Percentiles rank a stretch among this genome's conserved stretches.
These are phyloP conservation scores for Castanopsis chinensis DNA, from an alignment of 306 rosid genomes.

Conservation along the genomic window DNA sequence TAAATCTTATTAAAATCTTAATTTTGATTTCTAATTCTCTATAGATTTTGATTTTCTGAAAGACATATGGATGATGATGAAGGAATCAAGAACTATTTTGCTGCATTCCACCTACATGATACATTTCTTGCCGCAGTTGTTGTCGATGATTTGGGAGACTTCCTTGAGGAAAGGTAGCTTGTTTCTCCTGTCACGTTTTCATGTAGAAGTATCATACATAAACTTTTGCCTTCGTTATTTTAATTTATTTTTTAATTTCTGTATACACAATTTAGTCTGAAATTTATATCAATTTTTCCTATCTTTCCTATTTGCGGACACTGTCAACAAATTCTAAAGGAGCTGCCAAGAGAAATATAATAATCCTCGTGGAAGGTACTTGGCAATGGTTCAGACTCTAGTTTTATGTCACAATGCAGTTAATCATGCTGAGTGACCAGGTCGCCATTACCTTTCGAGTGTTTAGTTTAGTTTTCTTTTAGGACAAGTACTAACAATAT, in stretches of 20 bases:
- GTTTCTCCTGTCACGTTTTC: neutral
- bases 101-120: constrained; percentile 75
- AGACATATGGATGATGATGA: constrained; percentile 79
- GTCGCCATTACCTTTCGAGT: neutral
- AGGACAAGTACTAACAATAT: neutral
- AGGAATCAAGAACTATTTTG: constrained; percentile 73
- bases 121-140: constrained; percentile 65
- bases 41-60: neutral
- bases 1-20: neutral
- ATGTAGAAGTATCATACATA: neutral
- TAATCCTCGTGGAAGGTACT: constrained; percentile 67
- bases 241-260: too few relatives aligned
- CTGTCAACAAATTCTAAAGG: constrained; percentile 29
- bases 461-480: neutral
- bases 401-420: constrained; percentile 84
- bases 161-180: constrained; percentile 61
- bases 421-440: constrained; percentile 43
- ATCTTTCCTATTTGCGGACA: neutral
- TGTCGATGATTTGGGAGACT: constrained; percentile 77
- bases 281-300: neutral
- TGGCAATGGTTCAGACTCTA: constrained; percentile 78
- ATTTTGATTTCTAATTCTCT: neutral
- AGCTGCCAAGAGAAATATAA: constrained; percentile 67
- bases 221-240: too few relatives aligned
- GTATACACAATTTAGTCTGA: too few relatives aligned